These are phyloP conservation scores for Linnemannia hyalina DNA, from an alignment of 192 early-diverging fungal species.

Conservation along the genomic window DNA sequence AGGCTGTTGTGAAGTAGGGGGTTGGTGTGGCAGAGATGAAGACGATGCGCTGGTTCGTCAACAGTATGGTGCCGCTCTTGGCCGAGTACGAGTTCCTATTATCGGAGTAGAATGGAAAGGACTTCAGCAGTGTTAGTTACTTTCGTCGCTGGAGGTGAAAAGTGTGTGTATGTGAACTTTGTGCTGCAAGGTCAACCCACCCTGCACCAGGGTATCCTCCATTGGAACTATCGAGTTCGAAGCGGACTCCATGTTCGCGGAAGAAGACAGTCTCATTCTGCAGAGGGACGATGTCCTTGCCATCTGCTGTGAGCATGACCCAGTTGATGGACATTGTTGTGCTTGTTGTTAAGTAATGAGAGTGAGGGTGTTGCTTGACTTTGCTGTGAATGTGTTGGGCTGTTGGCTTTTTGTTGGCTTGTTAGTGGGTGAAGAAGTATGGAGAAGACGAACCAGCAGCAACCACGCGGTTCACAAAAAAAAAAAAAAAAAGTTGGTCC, in stretches of 20 bases:
- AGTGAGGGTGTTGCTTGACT: background rate
- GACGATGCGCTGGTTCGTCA: constrained; percentile 49
- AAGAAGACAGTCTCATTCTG: constrained; percentile 40
- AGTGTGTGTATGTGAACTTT: background rate
- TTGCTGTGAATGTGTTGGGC: background rate
- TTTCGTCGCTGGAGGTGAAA: background rate
- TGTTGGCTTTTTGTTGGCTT: background rate
- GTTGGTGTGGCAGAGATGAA: constrained; percentile 31
- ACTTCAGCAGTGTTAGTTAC: background rate
- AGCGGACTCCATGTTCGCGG: constrained; percentile 27
- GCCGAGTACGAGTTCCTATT: constrained; percentile 34
- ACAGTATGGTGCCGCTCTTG: constrained; percentile 36
- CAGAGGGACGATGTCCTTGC: constrained; percentile 50
- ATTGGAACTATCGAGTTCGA: constrained; percentile 51
- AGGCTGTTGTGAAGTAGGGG: constrained; percentile 30
- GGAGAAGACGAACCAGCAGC: background rate
- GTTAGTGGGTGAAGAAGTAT: background rate
- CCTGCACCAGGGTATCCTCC: constrained; percentile 54
- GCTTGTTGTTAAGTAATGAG: background rate
- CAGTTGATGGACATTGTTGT: constrained; percentile 51
- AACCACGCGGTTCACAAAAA: background rate
- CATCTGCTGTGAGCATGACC: constrained; percentile 47
- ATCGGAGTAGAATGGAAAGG: background rate
- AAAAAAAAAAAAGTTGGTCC: background rate
- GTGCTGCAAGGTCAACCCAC: background rate